Conservation (phyloP, 768 basidiomycete species). For the Mycena alexandri region DNA sequence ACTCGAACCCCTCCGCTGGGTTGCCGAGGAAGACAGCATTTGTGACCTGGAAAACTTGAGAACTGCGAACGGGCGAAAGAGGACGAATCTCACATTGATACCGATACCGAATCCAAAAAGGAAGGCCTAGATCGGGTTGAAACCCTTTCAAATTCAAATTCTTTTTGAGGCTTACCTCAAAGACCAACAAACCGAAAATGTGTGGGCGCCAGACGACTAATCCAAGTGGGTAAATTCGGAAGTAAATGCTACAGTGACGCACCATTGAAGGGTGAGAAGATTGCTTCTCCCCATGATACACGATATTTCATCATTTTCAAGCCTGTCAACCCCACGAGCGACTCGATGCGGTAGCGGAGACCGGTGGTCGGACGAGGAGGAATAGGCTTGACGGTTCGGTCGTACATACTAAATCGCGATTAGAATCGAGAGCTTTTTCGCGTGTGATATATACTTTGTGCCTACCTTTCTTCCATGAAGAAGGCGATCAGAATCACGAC, state of each 20-base stretch:
- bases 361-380: conserved; percentile 56
- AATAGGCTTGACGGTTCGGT: conserved; percentile 67
- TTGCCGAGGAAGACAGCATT: conserved; percentile 74
- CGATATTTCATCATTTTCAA: conserved; percentile 69
- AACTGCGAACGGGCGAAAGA: neutral
- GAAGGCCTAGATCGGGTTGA: conserved; percentile 51
- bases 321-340: conserved; percentile 75
- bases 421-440: conserved; percentile 2
- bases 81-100: conserved; percentile 58
- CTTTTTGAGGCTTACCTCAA: conserved; percentile 54
- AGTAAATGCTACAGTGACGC: neutral
- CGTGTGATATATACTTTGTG: conserved; percentile 6
- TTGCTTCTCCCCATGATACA: conserved; percentile 60
- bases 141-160: conserved; percentile 5
- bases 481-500: conserved; percentile 70
- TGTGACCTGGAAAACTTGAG: conserved; percentile 60
- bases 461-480: conserved; percentile 77
- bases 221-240: neutral
- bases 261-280: conserved; percentile 57
- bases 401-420: conserved; percentile 63
- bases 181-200: conserved; percentile 61
- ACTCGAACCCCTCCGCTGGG: conserved; percentile 66
- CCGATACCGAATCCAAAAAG: conserved; percentile 77
- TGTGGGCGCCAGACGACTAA: conserved; percentile 74
- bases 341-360: conserved; percentile 67